Evolutionary conservation across 495 filamentous ascomycete species (phyloP).

Genomic region (Penicillium coffeae): DNA sequence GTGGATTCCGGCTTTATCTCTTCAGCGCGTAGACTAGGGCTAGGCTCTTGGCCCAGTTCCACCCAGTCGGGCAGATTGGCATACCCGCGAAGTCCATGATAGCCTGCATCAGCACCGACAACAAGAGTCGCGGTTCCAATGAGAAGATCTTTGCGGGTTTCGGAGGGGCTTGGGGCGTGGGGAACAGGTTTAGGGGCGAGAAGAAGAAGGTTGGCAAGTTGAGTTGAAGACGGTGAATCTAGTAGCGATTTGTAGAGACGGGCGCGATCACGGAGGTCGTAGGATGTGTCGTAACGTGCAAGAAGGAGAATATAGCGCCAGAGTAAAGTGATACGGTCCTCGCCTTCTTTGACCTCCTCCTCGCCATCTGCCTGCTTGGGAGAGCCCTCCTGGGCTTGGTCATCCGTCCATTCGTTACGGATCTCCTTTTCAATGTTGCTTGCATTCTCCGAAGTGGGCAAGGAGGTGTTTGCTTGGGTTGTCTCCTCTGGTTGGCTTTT

Average conservation of each 20-base stretch:
- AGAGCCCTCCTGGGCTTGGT: conserved; percentile 23
- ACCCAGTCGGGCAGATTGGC: conserved; percentile 82
- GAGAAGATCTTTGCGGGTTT: conserved; percentile 66
- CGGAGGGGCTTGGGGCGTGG: conserved; percentile 77
- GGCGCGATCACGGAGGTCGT: conserved; percentile 88
- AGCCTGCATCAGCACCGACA: conserved; percentile 66
- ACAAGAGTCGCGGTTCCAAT: conserved; percentile 84
- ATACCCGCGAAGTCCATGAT: conserved; percentile 71
- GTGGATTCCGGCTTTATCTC: conserved; percentile 26
- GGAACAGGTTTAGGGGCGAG: conserved; percentile 93
- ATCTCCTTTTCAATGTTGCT: conserved; percentile 18
- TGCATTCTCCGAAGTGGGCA: conserved; percentile 4
- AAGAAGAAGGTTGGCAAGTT: conserved; percentile 84
- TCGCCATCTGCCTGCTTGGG: conserved; percentile 25
- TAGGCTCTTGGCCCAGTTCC: conserved; percentile 71
- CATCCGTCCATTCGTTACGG: conserved; percentile 41
- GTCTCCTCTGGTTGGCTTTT: conserved; percentile 48
- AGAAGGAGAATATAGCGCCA: conserved; percentile 84
- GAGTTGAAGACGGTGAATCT: conserved; percentile 64
- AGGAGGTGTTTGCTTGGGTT: conserved; percentile 1
- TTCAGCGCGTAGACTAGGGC: conserved; percentile 62
- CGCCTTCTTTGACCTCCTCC: conserved; percentile 36
- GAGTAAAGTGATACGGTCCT: conserved; percentile 65
- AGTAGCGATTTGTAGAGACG: conserved; percentile 84
- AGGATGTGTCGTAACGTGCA: conserved; percentile 87